Percentiles rank a stretch among this genome's conserved stretches.
Conservation (phyloP, 73 alveolate species). For the Paramecium primaurelia region DNA sequence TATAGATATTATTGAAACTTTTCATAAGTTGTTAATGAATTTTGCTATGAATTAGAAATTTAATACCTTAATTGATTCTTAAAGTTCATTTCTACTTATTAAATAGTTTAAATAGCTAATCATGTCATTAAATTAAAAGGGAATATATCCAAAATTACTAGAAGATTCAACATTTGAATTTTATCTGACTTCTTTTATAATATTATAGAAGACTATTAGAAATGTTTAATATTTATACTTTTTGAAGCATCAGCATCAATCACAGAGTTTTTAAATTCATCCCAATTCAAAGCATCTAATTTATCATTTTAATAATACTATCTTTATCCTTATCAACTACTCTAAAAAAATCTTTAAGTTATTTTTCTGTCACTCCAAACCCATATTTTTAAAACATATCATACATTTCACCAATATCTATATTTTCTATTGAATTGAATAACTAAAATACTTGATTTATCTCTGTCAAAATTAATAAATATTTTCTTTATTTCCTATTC, state of each 20-base stretch:
- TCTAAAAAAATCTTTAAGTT: not conserved
- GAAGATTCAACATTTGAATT: not conserved
- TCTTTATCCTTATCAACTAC: not conserved
- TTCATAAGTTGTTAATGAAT: not conserved
- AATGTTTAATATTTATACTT: not conserved
- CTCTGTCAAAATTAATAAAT: not conserved
- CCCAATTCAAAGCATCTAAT: conserved; percentile 3
- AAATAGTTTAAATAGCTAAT: not conserved
- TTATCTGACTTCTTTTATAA: not conserved
- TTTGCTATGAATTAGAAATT: not conserved
- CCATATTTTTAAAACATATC: not conserved
- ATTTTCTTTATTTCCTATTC: not conserved
- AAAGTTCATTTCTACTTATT: not conserved
- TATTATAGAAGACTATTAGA: not conserved
- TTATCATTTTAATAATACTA: not conserved
- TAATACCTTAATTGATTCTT: not conserved
- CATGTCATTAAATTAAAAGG: not conserved
- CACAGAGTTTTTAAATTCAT: not conserved
- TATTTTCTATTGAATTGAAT: not conserved
- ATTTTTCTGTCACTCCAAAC: not conserved
- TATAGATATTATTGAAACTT: not conserved
- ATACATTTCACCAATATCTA: conserved; percentile 1
- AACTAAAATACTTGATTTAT: not conserved
- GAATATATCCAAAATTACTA: not conserved
- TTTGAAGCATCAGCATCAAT: not conserved